Conservation (phyloP, 805 yeast species). For the Priceomyces medius region DNA sequence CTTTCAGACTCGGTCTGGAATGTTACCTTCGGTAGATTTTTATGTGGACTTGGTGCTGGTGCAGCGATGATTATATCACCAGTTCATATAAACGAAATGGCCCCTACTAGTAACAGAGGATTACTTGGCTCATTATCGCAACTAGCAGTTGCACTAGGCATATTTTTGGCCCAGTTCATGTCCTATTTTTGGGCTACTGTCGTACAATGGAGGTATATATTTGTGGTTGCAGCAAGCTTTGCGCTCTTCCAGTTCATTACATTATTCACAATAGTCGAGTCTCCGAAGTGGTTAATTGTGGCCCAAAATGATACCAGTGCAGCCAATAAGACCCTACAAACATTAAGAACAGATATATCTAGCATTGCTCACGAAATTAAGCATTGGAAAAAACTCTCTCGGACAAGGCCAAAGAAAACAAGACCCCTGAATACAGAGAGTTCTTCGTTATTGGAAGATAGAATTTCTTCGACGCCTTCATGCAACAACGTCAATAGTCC, state of each 20-base stretch:
- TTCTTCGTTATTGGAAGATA: slow-evolving; percentile 1
- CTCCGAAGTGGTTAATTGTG: slow-evolving; percentile 44
- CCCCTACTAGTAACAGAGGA: slow-evolving; percentile 43
- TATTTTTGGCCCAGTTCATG: slow-evolving; percentile 33
- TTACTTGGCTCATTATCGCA: slow-evolving; percentile 40
- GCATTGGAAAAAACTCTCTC: slow-evolving; percentile 34
- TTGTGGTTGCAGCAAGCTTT: slow-evolving; percentile 23
- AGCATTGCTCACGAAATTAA: slow-evolving; percentile 34
- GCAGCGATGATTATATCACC: slow-evolving; percentile 41
- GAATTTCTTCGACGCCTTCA: too few species aligned
- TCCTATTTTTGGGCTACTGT: slow-evolving; percentile 34
- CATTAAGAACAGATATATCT: slow-evolving; percentile 28
- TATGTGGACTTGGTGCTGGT: slow-evolving; percentile 41
- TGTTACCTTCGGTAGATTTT: slow-evolving; percentile 31
- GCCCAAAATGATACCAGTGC: slow-evolving; percentile 23
- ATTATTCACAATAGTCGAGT: slow-evolving; percentile 36
- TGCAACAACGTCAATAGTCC: too few species aligned
- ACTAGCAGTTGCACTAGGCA: slow-evolving; percentile 38
- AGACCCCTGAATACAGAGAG: slow-evolving; percentile 3
- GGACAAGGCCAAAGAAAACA: not conserved
- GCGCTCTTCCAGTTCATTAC: slow-evolving; percentile 28
- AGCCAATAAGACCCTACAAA: slow-evolving; percentile 29
- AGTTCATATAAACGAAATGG: slow-evolving; percentile 37
- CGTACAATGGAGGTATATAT: slow-evolving; percentile 38
- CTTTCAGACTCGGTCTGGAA: slow-evolving; percentile 17